These are phyloP conservation scores for Mucor lusitanicus DNA, from an alignment of 371 early-diverging fungal species.

Conservation along the genomic window DNA sequence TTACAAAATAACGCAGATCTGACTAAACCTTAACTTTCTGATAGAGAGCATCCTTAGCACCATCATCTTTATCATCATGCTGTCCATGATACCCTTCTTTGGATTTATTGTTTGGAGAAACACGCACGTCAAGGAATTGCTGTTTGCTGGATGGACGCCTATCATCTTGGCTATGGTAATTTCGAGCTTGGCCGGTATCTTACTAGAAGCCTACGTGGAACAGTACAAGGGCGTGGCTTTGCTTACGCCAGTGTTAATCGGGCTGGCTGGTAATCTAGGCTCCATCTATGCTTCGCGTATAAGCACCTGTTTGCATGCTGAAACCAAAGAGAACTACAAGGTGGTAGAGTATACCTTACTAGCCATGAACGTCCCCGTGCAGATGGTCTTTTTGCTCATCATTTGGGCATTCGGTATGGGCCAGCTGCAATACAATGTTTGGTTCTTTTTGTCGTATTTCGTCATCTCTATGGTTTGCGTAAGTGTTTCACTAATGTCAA, in stretches of 20 bases:
- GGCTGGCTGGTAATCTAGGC: conserved; percentile 81
- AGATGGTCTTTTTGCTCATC: conserved; percentile 64
- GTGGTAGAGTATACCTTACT: conserved; percentile 62
- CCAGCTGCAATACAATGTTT: conserved; percentile 36
- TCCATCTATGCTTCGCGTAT: conserved; percentile 83
- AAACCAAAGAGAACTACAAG: conserved; percentile 52
- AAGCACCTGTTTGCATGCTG: conserved; percentile 75
- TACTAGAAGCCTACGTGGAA: conserved; percentile 74
- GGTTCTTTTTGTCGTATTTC: conserved; percentile 49
- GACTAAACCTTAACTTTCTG: neutral
- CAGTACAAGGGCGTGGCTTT: conserved; percentile 77
- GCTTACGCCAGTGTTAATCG: conserved; percentile 74
- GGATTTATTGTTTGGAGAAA: conserved; percentile 58
- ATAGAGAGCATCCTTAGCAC: conserved; percentile 54
- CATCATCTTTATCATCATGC: conserved; percentile 44
- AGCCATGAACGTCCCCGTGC: conserved; percentile 73
- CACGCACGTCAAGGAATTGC: conserved; percentile 62
- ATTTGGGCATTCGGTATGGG: conserved; percentile 63
- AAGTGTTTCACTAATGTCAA: conserved; percentile 13
- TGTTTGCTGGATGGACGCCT: conserved; percentile 77
- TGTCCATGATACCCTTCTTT: conserved; percentile 57
- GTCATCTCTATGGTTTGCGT: conserved; percentile 42
- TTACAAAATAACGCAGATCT: neutral
- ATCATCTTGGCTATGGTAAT: conserved; percentile 78
- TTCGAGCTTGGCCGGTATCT: conserved; percentile 75